Base-by-base conservation (phyloP, 1,139 yeast species). In the Candida tetrigidarum region DNA sequence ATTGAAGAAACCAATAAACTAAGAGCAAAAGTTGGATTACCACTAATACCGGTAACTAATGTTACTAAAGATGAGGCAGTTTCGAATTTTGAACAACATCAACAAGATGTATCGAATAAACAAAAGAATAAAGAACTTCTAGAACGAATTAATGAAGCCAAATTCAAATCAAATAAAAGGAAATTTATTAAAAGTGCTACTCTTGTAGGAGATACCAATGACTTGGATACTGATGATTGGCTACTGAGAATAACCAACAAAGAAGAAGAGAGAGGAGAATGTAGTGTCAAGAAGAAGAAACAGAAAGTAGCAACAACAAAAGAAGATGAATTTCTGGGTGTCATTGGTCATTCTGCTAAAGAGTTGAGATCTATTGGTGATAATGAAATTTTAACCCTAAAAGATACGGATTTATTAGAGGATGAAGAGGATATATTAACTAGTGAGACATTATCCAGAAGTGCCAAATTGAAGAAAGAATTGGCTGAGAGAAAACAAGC, bases 301-400 rank as follows among this genome's bases (percentile, higher is more conserved):
- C 44, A 30, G n/a, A 44, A 25, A 29, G 22, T 25, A 38, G 14
- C 4, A 9, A 22, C 23, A 20, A 26, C 33, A 10, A 25, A 29
- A 16, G 23, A 32, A 5, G n/a, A 38, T 10, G 37, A 32, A 32
- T 25, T 32, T 14, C 39, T 29, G 34, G 47, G 79, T 3, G 69
- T 64, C 35, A 76, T 83, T 8, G 75, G 72, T 0, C 87, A 82
- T 57, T 65, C 62, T 34, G 43, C 67, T 4, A 56, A 59, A 5
- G 81, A 78, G 18, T 56, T 81, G n/a, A 58, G 59, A 2, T 60
- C 55, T 5, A 48, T 73, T n/a, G 57, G 58, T 6, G 69, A 69
- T n/a, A 80, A 78, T 16, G 79, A 80, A 0, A 70, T 87, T 2
- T 66, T 90, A 43, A 87, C 93, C 0, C 66, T 89, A 38, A 79